These are phyloP conservation scores for Auriscalpium orientale DNA, from an alignment of 768 basidiomycete genomes.

Conservation along the genomic window DNA sequence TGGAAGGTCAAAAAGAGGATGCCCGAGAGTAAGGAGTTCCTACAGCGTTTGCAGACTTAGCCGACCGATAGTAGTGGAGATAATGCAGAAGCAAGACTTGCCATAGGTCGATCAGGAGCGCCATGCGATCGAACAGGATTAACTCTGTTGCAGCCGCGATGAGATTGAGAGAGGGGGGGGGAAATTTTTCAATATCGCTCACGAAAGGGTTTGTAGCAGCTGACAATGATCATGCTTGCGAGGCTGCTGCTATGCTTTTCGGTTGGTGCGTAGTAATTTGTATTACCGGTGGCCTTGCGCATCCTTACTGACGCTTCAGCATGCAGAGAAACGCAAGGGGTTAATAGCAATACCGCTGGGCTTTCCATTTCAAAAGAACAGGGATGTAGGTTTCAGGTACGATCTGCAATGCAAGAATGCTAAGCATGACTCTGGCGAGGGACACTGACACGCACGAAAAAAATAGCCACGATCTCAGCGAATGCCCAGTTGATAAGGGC, in stretches of 20 bases:
- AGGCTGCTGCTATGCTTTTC: constrained; percentile 45
- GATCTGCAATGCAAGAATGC: constrained; percentile 28
- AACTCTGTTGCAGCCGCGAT: constrained; percentile 35
- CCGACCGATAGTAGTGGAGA: not conserved
- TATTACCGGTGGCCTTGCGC: constrained; percentile 48
- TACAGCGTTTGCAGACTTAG: constrained; percentile 5
- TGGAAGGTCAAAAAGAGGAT: constrained; percentile 47
- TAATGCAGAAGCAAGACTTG: constrained; percentile 21
- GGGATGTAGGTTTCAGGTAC: constrained; percentile 71
- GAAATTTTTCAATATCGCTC: constrained; percentile 19
- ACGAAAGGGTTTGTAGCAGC: constrained; percentile 71
- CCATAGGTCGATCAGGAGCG: constrained; percentile 65
- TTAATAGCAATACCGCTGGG: constrained; percentile 32
- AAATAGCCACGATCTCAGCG: constrained; percentile 40
- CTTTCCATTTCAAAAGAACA: constrained; percentile 53
- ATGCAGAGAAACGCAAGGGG: too few relatives aligned
- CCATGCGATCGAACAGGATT: constrained; percentile 65
- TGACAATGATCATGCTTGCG: constrained; percentile 39
- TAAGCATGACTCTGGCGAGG: not conserved
- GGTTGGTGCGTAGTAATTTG: constrained; percentile 47
- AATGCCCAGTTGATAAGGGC: constrained; percentile 64
- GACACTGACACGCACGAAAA: constrained; percentile 33
- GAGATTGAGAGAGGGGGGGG: not conserved
- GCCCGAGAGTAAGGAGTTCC: constrained; percentile 34
- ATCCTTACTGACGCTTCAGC: constrained; percentile 27